These are phyloP conservation scores for Boletus insuetus DNA, from an alignment of 768 basidiomycete species.

Conservation along the genomic window DNA sequence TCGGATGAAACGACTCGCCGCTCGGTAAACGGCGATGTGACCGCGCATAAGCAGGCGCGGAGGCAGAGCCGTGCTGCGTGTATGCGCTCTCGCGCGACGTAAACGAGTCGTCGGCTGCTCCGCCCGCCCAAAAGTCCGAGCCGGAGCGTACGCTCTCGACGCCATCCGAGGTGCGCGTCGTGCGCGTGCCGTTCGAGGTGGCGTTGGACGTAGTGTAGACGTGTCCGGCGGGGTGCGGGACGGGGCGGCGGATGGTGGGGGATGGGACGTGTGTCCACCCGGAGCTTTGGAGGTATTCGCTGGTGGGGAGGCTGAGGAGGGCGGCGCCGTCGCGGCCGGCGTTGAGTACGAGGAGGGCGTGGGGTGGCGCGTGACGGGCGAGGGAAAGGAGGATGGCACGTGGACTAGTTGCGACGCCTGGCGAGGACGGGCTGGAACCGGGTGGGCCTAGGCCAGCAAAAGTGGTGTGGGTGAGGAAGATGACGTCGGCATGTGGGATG, in stretches of 20 bases:
- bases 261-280: constrained; percentile 52
- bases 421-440: constrained; percentile 29
- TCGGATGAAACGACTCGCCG: constrained; percentile 32
- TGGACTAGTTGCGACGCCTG: constrained; percentile 57
- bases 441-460: constrained; percentile 10
- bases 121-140: constrained; percentile 74
- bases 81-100: constrained; percentile 18
- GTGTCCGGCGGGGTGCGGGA: constrained; percentile 10
- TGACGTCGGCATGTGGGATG: constrained; percentile 76
- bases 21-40: constrained; percentile 18
- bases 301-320: constrained; percentile 75
- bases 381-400: constrained; percentile 77
- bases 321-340: constrained; percentile 82
- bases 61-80: neutral
- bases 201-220: constrained; percentile 17
- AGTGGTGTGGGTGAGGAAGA: constrained; percentile 54
- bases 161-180: constrained; percentile 23
- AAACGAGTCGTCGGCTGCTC: constrained; percentile 11
- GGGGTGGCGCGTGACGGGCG: constrained; percentile 61
- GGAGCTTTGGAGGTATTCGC: constrained; percentile 84
- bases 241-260: neutral
- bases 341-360: constrained; percentile 77
- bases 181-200: constrained; percentile 15
- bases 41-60: neutral
- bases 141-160: constrained; percentile 56